Base-by-base conservation (phyloP, 169 alveolate species). In the Plasmodium cynomolgi region DNA sequence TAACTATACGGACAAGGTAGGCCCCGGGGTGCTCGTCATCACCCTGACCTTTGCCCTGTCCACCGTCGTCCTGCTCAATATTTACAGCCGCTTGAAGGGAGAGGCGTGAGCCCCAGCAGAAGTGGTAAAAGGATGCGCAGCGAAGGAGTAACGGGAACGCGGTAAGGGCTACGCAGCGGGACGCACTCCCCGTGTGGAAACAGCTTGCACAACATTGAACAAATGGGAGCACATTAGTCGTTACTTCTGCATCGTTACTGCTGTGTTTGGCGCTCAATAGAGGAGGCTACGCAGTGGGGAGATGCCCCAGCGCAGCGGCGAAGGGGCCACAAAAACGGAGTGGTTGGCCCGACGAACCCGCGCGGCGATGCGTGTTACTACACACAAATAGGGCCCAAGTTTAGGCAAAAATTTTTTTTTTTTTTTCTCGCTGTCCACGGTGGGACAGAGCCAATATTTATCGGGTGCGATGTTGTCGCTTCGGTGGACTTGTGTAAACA, bases 1-100 rank as follows among this genome's bases (percentile, higher is more conserved):
- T 58, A 83, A 92, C 81, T 96, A 96, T 85, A 95, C 96, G 84
- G 98, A 96, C 71, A 92, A 92, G 74, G 58, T 94, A 17, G 98
- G 98, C 37, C 97, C 97, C n/a, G 85, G 95, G 13, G 88, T 95
- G 8, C 80, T 95, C 23, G 97, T 95, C 9, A 75, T 92, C 31
- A 85, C 97, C 3, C 68, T 95, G 39, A 84, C 94, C 8, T 71
- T 84, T 34, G 92, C 97, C 3, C 39, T 95, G 20, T 74, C 95
- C 23, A 95, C 95, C 11, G 94, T 92, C 37, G 93, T 95, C 33
- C 20, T 86, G n/a, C 44, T 95, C 68, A 95, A 95, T 58, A 73
- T 95, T 44, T 95, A 84, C 82, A 81, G 94, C 50, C 86, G 83
- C 9, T 88, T 34, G 83, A 77, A 79, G 74, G 50, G 34, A 3